Conservation (phyloP, 169 alveolate genomes). For the Plasmodium malariae region DNA sequence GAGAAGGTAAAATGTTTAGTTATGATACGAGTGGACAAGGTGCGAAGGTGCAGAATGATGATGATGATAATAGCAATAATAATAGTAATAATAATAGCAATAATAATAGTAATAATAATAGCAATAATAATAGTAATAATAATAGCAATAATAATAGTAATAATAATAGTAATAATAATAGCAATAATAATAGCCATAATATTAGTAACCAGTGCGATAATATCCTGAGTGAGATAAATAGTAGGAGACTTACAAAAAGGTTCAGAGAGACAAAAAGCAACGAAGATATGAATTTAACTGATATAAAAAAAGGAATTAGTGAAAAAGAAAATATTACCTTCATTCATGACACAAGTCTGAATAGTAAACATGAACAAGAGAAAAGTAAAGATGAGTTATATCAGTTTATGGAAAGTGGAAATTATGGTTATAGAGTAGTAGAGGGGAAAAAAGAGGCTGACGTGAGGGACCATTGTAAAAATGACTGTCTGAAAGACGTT, state of each 20-base stretch:
- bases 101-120: background rate
- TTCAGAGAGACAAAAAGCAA: conserved; percentile 31
- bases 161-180: background rate
- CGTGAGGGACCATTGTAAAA: too few species aligned
- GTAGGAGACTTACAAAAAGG: conserved; percentile 8
- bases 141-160: background rate
- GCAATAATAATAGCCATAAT: background rate
- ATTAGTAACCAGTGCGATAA: background rate
- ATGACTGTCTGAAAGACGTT: too few species aligned
- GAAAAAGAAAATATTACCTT: too few species aligned
- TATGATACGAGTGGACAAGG: background rate
- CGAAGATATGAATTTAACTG: conserved; percentile 1
- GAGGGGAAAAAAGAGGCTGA: too few species aligned
- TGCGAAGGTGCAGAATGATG: background rate
- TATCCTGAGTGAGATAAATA: background rate
- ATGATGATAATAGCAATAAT: background rate
- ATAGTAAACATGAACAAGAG: too few species aligned
- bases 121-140: too few species aligned
- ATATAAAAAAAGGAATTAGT: background rate
- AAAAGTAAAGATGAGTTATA: too few species aligned
- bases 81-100: background rate
- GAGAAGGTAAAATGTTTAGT: too few species aligned
- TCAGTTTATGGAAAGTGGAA: background rate
- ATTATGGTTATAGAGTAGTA: background rate
- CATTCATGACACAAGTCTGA: too few species aligned